Conservation (phyloP, 352 stramenopile genomes). For the Thalassiosira mediterranea region DNA sequence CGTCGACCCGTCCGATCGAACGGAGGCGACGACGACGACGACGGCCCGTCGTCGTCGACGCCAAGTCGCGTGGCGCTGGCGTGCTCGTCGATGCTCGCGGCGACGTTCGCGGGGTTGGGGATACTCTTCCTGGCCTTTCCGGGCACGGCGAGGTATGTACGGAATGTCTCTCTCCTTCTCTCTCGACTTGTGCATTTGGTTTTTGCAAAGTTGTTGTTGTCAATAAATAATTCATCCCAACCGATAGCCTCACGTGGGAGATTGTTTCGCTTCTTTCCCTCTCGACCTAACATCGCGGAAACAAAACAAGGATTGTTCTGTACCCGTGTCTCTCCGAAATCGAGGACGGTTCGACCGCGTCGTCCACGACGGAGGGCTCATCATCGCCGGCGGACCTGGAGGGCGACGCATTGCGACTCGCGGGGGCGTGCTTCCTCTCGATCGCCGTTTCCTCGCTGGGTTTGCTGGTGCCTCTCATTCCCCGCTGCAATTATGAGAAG, state of each 20-base stretch:
- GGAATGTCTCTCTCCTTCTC: no score
- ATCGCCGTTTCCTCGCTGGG: constrained; percentile 35
- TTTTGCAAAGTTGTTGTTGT: background rate
- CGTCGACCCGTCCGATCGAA: no score
- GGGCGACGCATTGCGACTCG: constrained; percentile 32
- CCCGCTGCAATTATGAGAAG: constrained; percentile 26
- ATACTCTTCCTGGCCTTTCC: constrained; percentile 21
- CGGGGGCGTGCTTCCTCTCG: constrained; percentile 38
- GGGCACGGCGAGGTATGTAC: constrained; percentile 3
- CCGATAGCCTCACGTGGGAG: no score
- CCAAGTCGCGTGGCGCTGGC: background rate
- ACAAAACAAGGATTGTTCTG: no score
- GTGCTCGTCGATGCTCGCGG: constrained; percentile 7
- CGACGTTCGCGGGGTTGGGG: constrained; percentile 12
- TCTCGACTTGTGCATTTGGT: constrained; percentile 10
- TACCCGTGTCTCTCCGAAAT: constrained; percentile 48
- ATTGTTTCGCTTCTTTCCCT: no score
- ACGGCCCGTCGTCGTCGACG: background rate
- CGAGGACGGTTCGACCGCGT: constrained; percentile 15
- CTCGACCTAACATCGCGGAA: no score
- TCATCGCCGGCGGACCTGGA: no score
- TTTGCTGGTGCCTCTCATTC: constrained; percentile 34
- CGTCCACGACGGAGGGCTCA: constrained; percentile 8
- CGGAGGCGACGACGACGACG: background rate
- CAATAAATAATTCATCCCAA: no score